Percentiles rank a stretch among this genome's conserved stretches.
Evolutionary conservation across 2,329 filamentous ascomycete species (phyloP).

Genomic region (Verticillium zaregamsianum): DNA sequence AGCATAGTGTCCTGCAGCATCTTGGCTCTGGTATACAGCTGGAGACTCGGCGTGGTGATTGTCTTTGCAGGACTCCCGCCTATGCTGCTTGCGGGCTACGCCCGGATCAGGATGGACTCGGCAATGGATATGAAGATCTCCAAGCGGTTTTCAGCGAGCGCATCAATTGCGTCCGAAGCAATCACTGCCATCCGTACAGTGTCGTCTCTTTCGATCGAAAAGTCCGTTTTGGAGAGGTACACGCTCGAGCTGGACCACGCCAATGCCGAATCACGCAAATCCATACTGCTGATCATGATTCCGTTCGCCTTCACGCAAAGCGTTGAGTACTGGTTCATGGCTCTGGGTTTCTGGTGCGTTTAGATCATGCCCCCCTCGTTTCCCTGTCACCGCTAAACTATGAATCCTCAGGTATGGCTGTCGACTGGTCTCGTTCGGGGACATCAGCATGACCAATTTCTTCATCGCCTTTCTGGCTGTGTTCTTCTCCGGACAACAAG

Average conservation of each 20-base stretch:
- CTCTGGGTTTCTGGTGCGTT: conserved; percentile 31
- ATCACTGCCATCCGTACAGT: conserved; percentile 38
- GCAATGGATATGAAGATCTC: conserved; percentile 31
- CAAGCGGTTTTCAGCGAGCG: conserved; percentile 32
- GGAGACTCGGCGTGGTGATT: conserved; percentile 40
- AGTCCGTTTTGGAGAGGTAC: too few relatives aligned
- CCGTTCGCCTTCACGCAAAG: conserved; percentile 22
- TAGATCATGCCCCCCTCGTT: too few relatives aligned
- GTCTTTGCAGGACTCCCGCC: conserved; percentile 36
- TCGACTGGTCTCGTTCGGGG: not conserved
- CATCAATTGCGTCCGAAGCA: conserved; percentile 41
- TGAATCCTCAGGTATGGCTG: too few relatives aligned
- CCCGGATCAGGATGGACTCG: conserved; percentile 36
- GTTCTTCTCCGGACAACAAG: conserved; percentile 16
- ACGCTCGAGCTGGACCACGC: not conserved
- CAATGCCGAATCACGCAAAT: not conserved
- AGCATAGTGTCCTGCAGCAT: conserved; percentile 33
- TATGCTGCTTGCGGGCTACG: conserved; percentile 33
- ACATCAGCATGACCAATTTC: not conserved
- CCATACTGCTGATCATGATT: conserved; percentile 17
- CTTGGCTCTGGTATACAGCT: conserved; percentile 35
- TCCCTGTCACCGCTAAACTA: too few relatives aligned
- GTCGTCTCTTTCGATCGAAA: too few relatives aligned
- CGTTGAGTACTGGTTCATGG: conserved; percentile 24
- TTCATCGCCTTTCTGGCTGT: conserved; percentile 26